phyloP scores from a whole-genome alignment of 257 asterid species.

The Solanum lycopersicoides region DNA sequence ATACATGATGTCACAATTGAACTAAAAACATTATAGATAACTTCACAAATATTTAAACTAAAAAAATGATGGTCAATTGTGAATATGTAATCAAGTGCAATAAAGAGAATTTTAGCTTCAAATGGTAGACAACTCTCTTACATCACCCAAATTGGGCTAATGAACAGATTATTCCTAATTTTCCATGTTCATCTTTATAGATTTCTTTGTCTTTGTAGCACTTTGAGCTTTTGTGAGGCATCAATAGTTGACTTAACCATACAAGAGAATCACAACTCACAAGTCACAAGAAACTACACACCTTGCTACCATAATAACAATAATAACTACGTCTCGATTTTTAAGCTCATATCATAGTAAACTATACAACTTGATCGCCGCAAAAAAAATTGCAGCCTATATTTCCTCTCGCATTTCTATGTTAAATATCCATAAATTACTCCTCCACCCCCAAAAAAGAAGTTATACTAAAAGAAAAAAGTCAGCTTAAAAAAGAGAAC shows the following conservation, averaged over 20 bases:
- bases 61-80: not conserved
- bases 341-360: not conserved
- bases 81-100: not conserved
- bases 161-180: not conserved
- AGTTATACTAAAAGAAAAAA: not conserved
- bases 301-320: not conserved
- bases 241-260: not conserved
- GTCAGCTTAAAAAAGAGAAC: conserved; percentile 1
- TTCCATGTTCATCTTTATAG: not conserved
- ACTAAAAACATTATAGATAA: not conserved
- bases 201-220: not conserved
- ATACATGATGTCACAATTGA: not conserved
- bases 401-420: not conserved
- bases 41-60: not conserved
- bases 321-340: not conserved
- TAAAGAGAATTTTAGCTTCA: not conserved
- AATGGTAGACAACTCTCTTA: not conserved
- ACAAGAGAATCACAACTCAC: not conserved
- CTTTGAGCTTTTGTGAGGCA: not conserved
- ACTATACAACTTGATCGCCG: conserved; percentile 3
- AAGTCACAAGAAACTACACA: not conserved
- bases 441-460: not conserved
- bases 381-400: not conserved
- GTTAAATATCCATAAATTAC: not conserved
- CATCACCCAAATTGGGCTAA: not conserved